These are phyloP conservation scores for Periconia macrospinosa DNA, from an alignment of 2,329 filamentous ascomycete genomes.

Conservation along the genomic window DNA sequence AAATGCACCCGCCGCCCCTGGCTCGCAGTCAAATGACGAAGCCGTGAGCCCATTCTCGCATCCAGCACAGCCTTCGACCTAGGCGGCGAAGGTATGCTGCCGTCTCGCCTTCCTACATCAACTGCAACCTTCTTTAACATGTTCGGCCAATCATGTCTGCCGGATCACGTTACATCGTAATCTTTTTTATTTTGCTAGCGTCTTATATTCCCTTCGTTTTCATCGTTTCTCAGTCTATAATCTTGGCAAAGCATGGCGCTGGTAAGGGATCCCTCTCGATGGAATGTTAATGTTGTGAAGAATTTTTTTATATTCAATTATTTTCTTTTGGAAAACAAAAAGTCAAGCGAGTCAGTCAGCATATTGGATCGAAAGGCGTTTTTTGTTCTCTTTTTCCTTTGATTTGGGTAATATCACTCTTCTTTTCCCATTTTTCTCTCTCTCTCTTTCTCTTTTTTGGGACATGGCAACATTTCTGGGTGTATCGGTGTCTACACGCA, in stretches of 20 bases:
- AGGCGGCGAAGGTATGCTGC: background rate
- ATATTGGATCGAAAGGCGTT: background rate
- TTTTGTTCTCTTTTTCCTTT: too few relatives aligned
- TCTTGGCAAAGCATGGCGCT: constrained; percentile 12
- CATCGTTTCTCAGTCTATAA: background rate
- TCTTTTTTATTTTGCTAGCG: background rate
- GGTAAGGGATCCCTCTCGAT: constrained; percentile 4
- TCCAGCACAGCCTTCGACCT: background rate
- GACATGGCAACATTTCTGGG: too few relatives aligned
- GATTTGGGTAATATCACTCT: too few relatives aligned
- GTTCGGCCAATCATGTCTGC: background rate
- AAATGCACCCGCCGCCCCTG: background rate
- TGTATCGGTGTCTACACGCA: too few relatives aligned
- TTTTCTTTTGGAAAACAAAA: background rate
- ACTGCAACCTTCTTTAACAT: background rate
- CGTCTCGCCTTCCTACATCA: too few relatives aligned
- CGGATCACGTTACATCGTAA: background rate
- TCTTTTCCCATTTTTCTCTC: too few relatives aligned
- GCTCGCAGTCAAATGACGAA: background rate
- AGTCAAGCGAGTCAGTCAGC: background rate
- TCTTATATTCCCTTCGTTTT: background rate
- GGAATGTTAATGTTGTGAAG: background rate
- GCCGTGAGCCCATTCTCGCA: background rate
- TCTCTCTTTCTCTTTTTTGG: too few relatives aligned
- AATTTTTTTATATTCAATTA: background rate